Evolutionary conservation across 306 rosid genomes (phyloP), one percentile per base, ranked within the genome.

Genomic region (Fragaria ananassa): DNA sequence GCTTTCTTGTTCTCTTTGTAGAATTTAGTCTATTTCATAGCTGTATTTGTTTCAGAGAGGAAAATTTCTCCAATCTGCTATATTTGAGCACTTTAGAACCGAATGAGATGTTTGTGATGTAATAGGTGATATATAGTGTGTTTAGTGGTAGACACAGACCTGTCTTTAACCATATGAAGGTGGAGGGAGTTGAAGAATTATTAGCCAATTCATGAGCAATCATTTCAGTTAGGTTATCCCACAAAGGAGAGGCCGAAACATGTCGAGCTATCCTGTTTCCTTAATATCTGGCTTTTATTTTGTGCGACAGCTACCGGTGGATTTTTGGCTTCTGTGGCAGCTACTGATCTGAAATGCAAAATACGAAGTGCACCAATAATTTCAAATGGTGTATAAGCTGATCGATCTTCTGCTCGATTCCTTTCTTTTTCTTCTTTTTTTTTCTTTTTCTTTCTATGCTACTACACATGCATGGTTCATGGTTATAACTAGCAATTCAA

Each of bases 211-310:
- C 68, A 63, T 74, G 62, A 80, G 68, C 66, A 75, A 80, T 78
- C 67, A 19, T 78, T 77, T 81, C 66, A 82, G 65, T 86, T 84
- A 86, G 86, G 85, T 75, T 81, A 31, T 82, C 67, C 78, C 85
- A 74, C 65, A 50, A 80, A 53, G 51, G 37, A 61, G 78, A 70
- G 79, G 27, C 5, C 45, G 15, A 19, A 49, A 47, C 69, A 42
- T 27, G 78, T 74, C 65, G 15, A 12, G 17, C 53, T 65, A 29
- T 15, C 2, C 6, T 64, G 34, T 44, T 64, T 37, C 37, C 72
- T 71, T 25, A 37, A 61, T 42, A 41, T 27, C 18, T 23, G 46
- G 60, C 35, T 39, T 57, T 58, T 44, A 29, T 21, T 39, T 42
- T 41, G 9, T 34, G 23, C 37, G 10, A 72, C n/a, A 54, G 27